Evolutionary conservation across 768 basidiomycete genomes (phyloP), one percentile per base, ranked within the genome.

Genomic region (Dentipellis fragilis): DNA sequence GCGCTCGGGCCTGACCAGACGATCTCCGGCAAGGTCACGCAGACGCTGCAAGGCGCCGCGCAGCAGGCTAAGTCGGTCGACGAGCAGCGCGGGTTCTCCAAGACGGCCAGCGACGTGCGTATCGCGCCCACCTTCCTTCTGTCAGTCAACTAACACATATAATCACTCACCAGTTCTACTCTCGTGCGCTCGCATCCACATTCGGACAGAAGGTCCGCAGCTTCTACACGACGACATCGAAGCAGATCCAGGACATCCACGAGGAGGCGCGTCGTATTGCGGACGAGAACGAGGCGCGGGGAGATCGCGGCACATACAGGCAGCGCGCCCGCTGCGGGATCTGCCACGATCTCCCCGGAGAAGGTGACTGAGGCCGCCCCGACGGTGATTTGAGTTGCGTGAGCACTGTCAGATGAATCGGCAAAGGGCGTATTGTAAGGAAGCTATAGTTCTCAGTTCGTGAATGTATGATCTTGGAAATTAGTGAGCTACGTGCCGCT

Each of bases 221-320:
- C 1, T 97, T 96, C 75, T 97, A 96, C 75, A 95, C 94, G 12
- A 71, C 72, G 46, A 94, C 92, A 8, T 77, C 84, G 17, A 97
- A 96, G 73, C 89, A 94, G 69, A 84, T 91, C 23, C 64, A 79
- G 17, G 93, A 97, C 66, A 93, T 97, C 49, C 93, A 96, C 66
- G 90, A 93, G 65, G 94, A 97, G 70, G 94, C 94, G 2, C 74
- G 76, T 57, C 82, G 94, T 34, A 90, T 97, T 64, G 81, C 84
- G 23, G 78, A 76, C 23, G 68, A 74, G 54, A 78, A 87, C 61
- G 84, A 87, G 64, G 55, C 12, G 49, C 45, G 52, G 53, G 38
- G n/a, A 12, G 48, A 10, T 17, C 38, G 38, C 16, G 49, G 51
- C 37, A 37, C 19, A 21, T 50, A 40, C 49, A 23, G 45, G 6